Evolutionary conservation across 352 stramenopile genomes (phyloP).

Genomic region (Pythium vanterpoolii): DNA sequence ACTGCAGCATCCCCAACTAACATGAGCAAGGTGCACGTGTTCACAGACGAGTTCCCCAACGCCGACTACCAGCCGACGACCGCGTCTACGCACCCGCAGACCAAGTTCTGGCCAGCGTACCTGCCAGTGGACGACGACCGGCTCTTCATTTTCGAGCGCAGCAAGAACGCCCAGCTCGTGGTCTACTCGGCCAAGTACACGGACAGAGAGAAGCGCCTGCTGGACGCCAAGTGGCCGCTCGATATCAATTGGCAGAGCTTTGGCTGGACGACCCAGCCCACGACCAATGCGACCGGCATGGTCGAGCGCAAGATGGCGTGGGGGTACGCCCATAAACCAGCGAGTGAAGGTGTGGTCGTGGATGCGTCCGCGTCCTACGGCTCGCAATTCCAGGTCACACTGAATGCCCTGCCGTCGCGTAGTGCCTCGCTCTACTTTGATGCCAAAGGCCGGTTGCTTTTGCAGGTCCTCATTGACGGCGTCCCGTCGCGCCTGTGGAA

Average conservation of each 20-base stretch:
- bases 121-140: constrained; percentile 56
- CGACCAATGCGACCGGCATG: constrained; percentile 61
- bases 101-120: constrained; percentile 66
- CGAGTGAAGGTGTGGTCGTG: constrained; percentile 4
- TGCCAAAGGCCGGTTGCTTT: constrained; percentile 43
- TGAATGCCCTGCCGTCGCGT: constrained; percentile 65
- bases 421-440: constrained; percentile 55
- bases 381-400: constrained; percentile 51
- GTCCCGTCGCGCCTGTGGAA: constrained; percentile 58
- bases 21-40: constrained; percentile 30
- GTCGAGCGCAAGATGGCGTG: constrained; percentile 66
- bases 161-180: constrained; percentile 79
- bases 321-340: constrained; percentile 60
- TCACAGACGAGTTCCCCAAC: constrained; percentile 73
- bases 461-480: constrained; percentile 54
- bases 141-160: constrained; percentile 73
- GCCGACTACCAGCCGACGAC: constrained; percentile 67
- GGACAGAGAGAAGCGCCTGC: constrained; percentile 38
- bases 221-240: constrained; percentile 63
- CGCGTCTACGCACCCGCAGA: constrained; percentile 50
- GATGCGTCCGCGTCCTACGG: constrained; percentile 19
- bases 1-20: neutral
- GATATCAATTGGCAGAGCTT: constrained; percentile 86
- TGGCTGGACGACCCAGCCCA: constrained; percentile 65
- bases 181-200: constrained; percentile 71